Evolutionary conservation across 108 stramenopile genomes (phyloP).

Genomic region (Phaeodactylum tricornutum): DNA sequence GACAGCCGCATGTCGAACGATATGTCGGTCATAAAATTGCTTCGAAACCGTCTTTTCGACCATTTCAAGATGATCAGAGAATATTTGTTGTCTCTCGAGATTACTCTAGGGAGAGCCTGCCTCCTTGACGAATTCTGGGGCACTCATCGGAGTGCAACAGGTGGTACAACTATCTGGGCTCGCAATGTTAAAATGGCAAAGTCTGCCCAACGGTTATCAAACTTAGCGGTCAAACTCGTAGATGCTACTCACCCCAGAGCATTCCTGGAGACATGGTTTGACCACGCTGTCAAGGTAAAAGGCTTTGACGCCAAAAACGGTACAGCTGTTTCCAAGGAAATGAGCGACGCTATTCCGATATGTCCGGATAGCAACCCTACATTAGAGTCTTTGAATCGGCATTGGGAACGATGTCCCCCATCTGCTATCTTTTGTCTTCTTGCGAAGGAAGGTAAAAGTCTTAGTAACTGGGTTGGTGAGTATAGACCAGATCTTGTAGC

Average conservation of each 20-base stretch:
- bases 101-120: conserved; percentile 26
- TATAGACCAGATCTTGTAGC: conserved; percentile 13
- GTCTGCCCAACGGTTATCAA: conserved; percentile 29
- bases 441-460: conserved; percentile 4
- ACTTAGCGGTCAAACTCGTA: conserved; percentile 39
- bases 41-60: conserved; percentile 36
- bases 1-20: too few relatives aligned
- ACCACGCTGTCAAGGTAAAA: too few relatives aligned
- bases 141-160: conserved; percentile 15
- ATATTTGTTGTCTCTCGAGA: conserved; percentile 41
- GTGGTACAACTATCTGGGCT: conserved; percentile 23
- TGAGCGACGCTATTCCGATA: conserved; percentile 2
- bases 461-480: conserved; percentile 13
- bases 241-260: conserved; percentile 43
- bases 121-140: conserved; percentile 50
- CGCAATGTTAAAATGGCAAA: conserved; percentile 24
- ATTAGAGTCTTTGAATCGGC: conserved; percentile 10
- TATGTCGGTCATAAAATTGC: too few relatives aligned
- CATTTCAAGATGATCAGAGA: conserved; percentile 36
- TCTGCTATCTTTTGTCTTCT: conserved; percentile 14
- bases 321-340: neutral
- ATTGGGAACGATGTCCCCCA: conserved; percentile 24
- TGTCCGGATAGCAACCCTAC: conserved; percentile 17
- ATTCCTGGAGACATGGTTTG: conserved; percentile 47
- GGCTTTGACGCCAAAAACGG: neutral